phyloP scores from a whole-genome alignment of 2,329 filamentous ascomycete genomes.

The Coniella vitis region DNA sequence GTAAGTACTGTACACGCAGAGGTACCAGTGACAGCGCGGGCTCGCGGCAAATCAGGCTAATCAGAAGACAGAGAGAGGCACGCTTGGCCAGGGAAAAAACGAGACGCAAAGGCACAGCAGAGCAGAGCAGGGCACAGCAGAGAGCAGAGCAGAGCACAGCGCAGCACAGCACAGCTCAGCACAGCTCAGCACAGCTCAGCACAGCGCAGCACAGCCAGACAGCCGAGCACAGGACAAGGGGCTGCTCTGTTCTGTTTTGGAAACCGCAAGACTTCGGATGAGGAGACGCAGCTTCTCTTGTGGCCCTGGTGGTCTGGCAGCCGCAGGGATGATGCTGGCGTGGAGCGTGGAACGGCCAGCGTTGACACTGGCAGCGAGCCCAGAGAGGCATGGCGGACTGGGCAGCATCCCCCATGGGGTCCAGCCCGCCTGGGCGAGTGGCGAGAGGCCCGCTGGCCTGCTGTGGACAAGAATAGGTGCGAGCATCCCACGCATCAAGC shows the following conservation, averaged over 20 bases:
- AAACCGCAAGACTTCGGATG: conserved; percentile 3
- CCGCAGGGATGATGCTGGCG: background rate
- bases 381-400: background rate
- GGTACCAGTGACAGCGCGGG: background rate
- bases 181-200: background rate
- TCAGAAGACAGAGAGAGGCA: background rate
- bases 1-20: background rate
- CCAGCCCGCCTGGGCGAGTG: too few relatives aligned
- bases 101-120: background rate
- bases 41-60: background rate
- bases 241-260: background rate
- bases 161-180: too few relatives aligned
- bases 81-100: too few relatives aligned
- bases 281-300: background rate
- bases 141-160: background rate
- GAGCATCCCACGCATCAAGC: too few relatives aligned
- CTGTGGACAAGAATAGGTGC: too few relatives aligned
- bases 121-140: background rate
- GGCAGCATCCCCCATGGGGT: too few relatives aligned
- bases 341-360: background rate
- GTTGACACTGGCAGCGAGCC: background rate
- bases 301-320: background rate
- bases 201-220: too few relatives aligned
- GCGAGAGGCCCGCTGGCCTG: too few relatives aligned
- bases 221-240: background rate